Conservation (phyloP, 805 yeast genomes). For the Pachysolen tannophilus region DNA sequence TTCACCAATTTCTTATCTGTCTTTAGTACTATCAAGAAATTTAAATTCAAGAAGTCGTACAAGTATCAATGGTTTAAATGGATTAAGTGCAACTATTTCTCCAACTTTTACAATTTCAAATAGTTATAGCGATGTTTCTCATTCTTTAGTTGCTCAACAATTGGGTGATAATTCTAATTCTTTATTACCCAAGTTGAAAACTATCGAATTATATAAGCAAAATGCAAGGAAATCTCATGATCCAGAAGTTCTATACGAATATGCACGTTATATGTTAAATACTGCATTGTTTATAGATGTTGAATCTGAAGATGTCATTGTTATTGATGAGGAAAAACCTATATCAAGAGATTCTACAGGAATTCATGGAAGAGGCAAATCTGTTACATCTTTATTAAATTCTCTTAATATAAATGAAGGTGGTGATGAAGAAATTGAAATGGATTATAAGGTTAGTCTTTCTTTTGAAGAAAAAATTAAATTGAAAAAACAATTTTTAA, state of each 20-base stretch:
- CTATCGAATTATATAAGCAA: constrained; percentile 78
- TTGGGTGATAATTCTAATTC: constrained; percentile 17
- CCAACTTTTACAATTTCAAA: constrained; percentile 1
- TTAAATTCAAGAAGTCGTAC: no score
- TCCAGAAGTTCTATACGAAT: constrained; percentile 80
- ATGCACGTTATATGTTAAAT: constrained; percentile 84
- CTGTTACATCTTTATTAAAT: constrained; percentile 16
- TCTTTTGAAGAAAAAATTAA: constrained; percentile 19
- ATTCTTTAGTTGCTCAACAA: constrained; percentile 8
- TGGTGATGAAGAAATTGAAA: no score
- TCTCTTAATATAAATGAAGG: constrained; percentile 1
- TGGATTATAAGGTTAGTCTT: no score
- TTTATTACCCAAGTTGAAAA: constrained; percentile 68
- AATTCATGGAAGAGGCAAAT: constrained; percentile 18
- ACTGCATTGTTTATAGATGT: constrained; percentile 62
- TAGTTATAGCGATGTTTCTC: constrained; percentile 4
- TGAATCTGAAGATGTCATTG: constrained; percentile 12
- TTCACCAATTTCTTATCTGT: background rate
- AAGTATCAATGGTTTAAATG: no score
- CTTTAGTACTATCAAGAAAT: no score
- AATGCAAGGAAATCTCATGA: constrained; percentile 82
- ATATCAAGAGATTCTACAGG: constrained; percentile 2
- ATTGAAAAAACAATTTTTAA: constrained; percentile 49
- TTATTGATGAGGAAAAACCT: constrained; percentile 7
- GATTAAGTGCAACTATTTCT: constrained; percentile 1